Base-by-base conservation (phyloP, 176 grass and related monocot species). In the Zea luxurians region DNA sequence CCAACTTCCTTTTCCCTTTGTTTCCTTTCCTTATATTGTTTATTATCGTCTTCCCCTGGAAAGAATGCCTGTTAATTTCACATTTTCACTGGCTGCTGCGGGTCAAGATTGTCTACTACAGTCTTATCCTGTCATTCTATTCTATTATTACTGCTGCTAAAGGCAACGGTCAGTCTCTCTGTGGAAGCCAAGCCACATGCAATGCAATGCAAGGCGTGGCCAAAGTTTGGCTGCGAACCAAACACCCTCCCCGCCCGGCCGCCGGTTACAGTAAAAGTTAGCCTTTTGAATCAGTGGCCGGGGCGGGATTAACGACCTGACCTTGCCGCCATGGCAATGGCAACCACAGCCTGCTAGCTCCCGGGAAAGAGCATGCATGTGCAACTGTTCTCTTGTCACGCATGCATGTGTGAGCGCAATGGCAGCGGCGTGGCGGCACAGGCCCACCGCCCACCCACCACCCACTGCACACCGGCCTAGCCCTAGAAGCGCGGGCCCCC, bases 351-450 rank as follows among this genome's bases (percentile, higher is more conserved):
- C 63, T 42, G 10, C 37, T 27, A 27, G 27, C 27, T 27, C 27
- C 27, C 27, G 27, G 27, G 27, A 3, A 13, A 66, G 66, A 66
- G 37, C 48, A 40, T 27, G n/a, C 13, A 27, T 27, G 27, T 27
- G 27, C 27, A 27, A 27, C 27, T 27, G n/a, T 0, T 40, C 38
- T 15, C 61, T 65, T 77, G 44, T 37, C 74, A 63, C 8, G 10
- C 16, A 48, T 47, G 48, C n/a, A 42, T 43, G 62, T 78, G 76
- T 78, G 62, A 78, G 48, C 63, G 48, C 76, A 55, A 55, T 13
- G 71, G 52, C 71, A 58, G 71, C 16, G 37, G 37, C 13, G 49
- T 54, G 52, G 71, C 52, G 62, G 62, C 63, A 78, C 62, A 78
- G 62, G 76, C 63, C 76, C 62, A 54, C 27, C 27, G 27, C 27